Percentiles rank a stretch among this genome's conserved stretches.
These are phyloP conservation scores for Globomyces pollinis-pini DNA, from an alignment of 192 early-diverging fungal species.

Conservation along the genomic window DNA sequence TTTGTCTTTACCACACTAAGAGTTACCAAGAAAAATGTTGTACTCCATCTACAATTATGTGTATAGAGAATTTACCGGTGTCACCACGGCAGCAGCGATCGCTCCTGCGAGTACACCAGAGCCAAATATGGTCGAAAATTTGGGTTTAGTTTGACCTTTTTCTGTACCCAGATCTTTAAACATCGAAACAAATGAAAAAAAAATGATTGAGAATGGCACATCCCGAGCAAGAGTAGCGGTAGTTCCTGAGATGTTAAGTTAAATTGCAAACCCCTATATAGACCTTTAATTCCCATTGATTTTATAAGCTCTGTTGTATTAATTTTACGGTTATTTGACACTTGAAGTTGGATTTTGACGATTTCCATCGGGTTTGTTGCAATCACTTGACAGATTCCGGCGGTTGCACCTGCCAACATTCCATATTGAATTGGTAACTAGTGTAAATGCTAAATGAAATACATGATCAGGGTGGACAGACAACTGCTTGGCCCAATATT, in stretches of 20 bases:
- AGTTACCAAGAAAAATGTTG: too few species aligned
- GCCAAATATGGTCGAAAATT: slow-evolving; percentile 46
- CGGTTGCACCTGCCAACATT: slow-evolving; percentile 43
- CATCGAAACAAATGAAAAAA: slow-evolving; percentile 40
- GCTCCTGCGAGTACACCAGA: slow-evolving; percentile 39
- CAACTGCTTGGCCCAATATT: slow-evolving; percentile 26
- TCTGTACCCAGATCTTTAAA: slow-evolving; percentile 30
- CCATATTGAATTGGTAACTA: slow-evolving; percentile 33
- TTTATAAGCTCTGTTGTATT: slow-evolving; percentile 33
- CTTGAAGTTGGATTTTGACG: slow-evolving; percentile 49
- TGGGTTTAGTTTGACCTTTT: slow-evolving; percentile 21
- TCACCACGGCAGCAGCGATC: slow-evolving; percentile 40
- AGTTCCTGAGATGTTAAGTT: too few species aligned
- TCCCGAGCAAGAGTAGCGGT: slow-evolving; percentile 36
- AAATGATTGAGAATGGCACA: slow-evolving; percentile 49
- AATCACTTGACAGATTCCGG: slow-evolving; percentile 48
- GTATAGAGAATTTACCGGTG: slow-evolving; percentile 19
- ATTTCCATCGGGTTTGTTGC: slow-evolving; percentile 56
- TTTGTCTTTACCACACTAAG: slow-evolving; percentile 51
- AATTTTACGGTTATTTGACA: slow-evolving; percentile 19
- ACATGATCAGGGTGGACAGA: slow-evolving; percentile 2
- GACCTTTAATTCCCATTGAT: slow-evolving; percentile 32
- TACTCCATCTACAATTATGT: too few species aligned
- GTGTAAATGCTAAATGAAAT: slow-evolving; percentile 8
- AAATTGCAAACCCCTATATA: slow-evolving; percentile 40